Base-by-base conservation (phyloP, 208 protist species). In the Crithidia bombi region DNA sequence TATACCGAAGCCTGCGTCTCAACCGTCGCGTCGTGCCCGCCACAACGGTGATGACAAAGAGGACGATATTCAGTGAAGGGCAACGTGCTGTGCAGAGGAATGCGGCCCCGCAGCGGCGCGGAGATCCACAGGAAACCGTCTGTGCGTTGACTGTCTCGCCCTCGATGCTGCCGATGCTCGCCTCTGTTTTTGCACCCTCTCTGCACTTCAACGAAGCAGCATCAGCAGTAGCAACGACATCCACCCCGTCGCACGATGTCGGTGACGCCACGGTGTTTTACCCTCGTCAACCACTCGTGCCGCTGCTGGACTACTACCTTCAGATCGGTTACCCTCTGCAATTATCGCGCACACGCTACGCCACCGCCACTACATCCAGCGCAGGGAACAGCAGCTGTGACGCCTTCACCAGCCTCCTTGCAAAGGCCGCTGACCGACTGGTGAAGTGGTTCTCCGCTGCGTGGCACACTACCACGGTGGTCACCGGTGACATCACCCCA, bases 271-370 rank as follows among this genome's bases (percentile, higher is more conserved):
- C 11, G n/a, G 32, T 21, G 41, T n/a, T n/a, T n/a, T n/a, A n/a
- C 33, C 26, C 4, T 17, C 47, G 3, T 25, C 17, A 23, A 21
- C 50, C 51, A 28, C 54, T 11, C 19, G 61, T 54, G 14, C 17
- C 63, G 7, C 7, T 69, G 25, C 44, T 75, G 26, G 39, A 75
- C 10, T 69, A 69, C 46, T 69, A 69, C 38, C 54, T 75, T 28
- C 58, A 9, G 5, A 39, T 75, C 14, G 69, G 69, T 15, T 75
- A 69, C 36, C 69, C 69, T 14, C 25, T 65, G 52, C 69, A 41
- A 11, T 10, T 39, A 32, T 3, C 35, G 9, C 10, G 15, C 15
- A n/a, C 17, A 12, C 19, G 26, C 9, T 23, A 38, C 6, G 49
- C 56, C 9, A 35, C 38, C 1, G 36, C 12, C 10, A 38, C n/a